Evolutionary conservation across 441 rosid species (phyloP).

Genomic region (Croton setiger): DNA sequence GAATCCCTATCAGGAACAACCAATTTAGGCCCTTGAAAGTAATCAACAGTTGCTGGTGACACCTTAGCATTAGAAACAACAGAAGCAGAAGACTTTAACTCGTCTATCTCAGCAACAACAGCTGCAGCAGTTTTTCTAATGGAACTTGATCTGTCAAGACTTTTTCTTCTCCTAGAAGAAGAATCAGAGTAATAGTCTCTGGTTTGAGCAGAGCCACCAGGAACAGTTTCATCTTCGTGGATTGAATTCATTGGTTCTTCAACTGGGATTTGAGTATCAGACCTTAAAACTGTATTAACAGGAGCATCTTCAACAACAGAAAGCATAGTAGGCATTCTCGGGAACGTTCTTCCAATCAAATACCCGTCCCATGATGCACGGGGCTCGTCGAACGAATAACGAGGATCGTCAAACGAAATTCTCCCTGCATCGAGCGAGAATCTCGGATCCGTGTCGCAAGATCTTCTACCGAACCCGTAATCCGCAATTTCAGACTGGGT

Average conservation of each 20-base stretch:
- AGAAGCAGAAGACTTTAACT: slow-evolving; percentile 41
- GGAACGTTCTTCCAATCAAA: slow-evolving; percentile 63
- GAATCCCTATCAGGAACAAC: slow-evolving; percentile 46
- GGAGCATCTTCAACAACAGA: slow-evolving; percentile 94
- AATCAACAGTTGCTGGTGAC: slow-evolving; percentile 62
- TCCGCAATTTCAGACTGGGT: slow-evolving; percentile 99
- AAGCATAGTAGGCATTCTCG: slow-evolving; percentile 79
- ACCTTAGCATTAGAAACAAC: slow-evolving; percentile 52
- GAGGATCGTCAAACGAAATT: slow-evolving; percentile 83
- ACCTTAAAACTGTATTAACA: slow-evolving; percentile 50
- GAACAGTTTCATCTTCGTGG: slow-evolving; percentile 49
- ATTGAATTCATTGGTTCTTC: slow-evolving; percentile 54
- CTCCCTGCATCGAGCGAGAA: slow-evolving; percentile 90
- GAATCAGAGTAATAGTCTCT: slow-evolving; percentile 92
- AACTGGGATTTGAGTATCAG: slow-evolving; percentile 89
- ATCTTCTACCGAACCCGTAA: slow-evolving; percentile 93
- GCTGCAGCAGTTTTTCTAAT: slow-evolving; percentile 82
- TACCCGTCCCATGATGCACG: slow-evolving; percentile 98
- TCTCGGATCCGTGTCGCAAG: slow-evolving; percentile 98
- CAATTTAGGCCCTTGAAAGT: slow-evolving; percentile 40
- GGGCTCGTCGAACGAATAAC: slow-evolving; percentile 92
- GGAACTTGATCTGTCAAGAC: slow-evolving; percentile 87
- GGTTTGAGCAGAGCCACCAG: slow-evolving; percentile 93
- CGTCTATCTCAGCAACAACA: slow-evolving; percentile 86
- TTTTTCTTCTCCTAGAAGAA: slow-evolving; percentile 75